Percentiles rank a stretch among this genome's conserved stretches.
These are phyloP conservation scores for Lentinus polychrous DNA, from an alignment of 1,284 basidiomycete genomes.

Conservation along the genomic window DNA sequence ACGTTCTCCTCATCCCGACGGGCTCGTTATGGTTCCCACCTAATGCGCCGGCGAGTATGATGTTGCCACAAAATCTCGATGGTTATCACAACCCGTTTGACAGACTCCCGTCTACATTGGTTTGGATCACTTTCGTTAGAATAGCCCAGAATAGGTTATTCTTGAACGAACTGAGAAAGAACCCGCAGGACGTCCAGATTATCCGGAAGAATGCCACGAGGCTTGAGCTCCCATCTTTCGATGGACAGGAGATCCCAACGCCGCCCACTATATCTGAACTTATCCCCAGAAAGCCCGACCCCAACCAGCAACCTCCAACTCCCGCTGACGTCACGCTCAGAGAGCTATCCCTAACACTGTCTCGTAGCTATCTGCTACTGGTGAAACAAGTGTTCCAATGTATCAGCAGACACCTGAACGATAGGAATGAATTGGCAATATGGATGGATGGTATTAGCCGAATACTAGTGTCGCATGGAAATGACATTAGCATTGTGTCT, in stretches of 20 bases:
- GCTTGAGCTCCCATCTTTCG: slow-evolving; percentile 48
- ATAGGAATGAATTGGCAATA: slow-evolving; percentile 62
- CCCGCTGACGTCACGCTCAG: slow-evolving; percentile 21
- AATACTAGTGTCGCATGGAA: slow-evolving; percentile 59
- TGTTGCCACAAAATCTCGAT: slow-evolving; percentile 48
- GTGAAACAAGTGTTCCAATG: slow-evolving; percentile 67
- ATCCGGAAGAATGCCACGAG: slow-evolving; percentile 65
- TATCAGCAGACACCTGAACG: slow-evolving; percentile 72
- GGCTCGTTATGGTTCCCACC: slow-evolving; percentile 60
- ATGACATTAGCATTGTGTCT: slow-evolving; percentile 65
- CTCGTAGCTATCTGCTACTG: slow-evolving; percentile 65
- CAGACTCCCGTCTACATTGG: slow-evolving; percentile 39
- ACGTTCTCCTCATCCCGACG: slow-evolving; percentile 64
- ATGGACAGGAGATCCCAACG: slow-evolving; percentile 25
- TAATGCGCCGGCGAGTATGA: slow-evolving; percentile 42
- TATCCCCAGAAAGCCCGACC: slow-evolving; percentile 23
- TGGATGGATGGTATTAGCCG: slow-evolving; percentile 66
- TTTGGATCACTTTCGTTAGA: slow-evolving; percentile 58
- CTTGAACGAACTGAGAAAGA: slow-evolving; percentile 56
- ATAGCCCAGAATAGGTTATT: slow-evolving; percentile 70
- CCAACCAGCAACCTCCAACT: slow-evolving; percentile 9
- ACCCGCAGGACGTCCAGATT: slow-evolving; percentile 64
- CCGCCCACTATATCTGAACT: slow-evolving; percentile 37
- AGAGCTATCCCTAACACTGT: slow-evolving; percentile 50
- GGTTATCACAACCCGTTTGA: slow-evolving; percentile 38